Conservation (phyloP, 352 stramenopile species). For the Phytophthora colocasiae region DNA sequence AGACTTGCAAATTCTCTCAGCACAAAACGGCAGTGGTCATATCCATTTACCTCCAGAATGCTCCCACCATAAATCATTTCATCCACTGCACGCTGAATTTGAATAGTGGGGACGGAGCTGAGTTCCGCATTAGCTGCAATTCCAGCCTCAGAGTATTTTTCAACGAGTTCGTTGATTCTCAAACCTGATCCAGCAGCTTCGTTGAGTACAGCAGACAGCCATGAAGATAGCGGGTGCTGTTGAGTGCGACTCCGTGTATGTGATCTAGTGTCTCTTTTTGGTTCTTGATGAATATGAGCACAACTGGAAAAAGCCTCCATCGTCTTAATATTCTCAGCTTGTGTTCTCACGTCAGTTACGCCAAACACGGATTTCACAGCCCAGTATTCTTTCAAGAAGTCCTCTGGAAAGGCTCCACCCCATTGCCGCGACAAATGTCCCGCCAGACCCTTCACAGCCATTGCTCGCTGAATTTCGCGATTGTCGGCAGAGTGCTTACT, state of each 20-base stretch:
- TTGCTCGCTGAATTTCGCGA: conserved; percentile 38
- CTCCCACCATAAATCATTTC: conserved; percentile 41
- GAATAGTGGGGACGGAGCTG: background rate
- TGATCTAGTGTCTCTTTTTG: background rate
- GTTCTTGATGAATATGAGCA: background rate
- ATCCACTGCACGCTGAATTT: conserved; percentile 50
- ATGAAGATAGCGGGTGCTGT: conserved; percentile 19
- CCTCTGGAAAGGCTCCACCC: conserved; percentile 56
- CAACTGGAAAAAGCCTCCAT: conserved; percentile 59
- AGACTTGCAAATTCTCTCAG: conserved; percentile 49
- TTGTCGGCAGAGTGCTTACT: conserved; percentile 12
- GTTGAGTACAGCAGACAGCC: conserved; percentile 29
- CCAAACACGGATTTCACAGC: conserved; percentile 62
- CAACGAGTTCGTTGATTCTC: conserved; percentile 33
- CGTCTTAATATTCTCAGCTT: conserved; percentile 33
- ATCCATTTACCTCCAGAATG: conserved; percentile 75
- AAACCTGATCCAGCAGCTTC: conserved; percentile 29
- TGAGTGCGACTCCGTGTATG: conserved; percentile 16
- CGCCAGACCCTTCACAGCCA: conserved; percentile 71
- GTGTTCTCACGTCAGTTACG: conserved; percentile 25
- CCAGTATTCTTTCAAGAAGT: conserved; percentile 84
- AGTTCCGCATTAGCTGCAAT: conserved; percentile 13
- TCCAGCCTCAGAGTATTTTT: conserved; percentile 22
- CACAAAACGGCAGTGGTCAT: conserved; percentile 62
- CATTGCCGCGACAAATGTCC: conserved; percentile 67